phyloP scores from a whole-genome alignment of 768 basidiomycete species.

The Lactarius indigo region DNA sequence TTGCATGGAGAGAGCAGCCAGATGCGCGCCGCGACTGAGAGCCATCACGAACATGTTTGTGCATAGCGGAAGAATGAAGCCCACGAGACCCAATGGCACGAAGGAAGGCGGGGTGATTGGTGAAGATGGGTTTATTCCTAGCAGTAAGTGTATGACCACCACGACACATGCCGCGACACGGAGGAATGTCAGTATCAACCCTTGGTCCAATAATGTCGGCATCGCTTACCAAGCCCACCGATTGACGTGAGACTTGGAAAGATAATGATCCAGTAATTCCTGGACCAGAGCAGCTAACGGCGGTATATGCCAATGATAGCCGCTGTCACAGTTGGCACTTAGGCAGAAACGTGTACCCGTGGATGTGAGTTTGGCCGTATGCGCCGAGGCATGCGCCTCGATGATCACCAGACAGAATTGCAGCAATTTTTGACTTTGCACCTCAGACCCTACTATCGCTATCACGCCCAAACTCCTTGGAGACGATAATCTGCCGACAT shows the following conservation, averaged over 20 bases:
- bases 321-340: too few relatives aligned
- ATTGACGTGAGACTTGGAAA: conserved; percentile 28
- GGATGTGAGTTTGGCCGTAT: too few relatives aligned
- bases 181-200: not conserved
- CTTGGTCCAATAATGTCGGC: not conserved
- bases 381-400: too few relatives aligned
- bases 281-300: conserved; percentile 41
- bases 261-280: conserved; percentile 34
- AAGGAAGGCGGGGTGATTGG: not conserved
- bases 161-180: not conserved
- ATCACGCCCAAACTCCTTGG: too few relatives aligned
- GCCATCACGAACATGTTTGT: conserved; percentile 41
- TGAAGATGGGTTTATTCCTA: not conserved
- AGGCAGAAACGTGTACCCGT: too few relatives aligned
- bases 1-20: conserved; percentile 30
- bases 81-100: conserved; percentile 36
- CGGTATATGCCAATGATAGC: conserved; percentile 40
- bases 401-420: too few relatives aligned
- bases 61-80: conserved; percentile 39
- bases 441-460: too few relatives aligned
- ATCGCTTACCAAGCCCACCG: conserved; percentile 33
- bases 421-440: too few relatives aligned
- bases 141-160: not conserved
- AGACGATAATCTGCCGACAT: too few relatives aligned
- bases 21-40: conserved; percentile 42